Evolutionary conservation across 768 basidiomycete species (phyloP), one percentile per base, ranked within the genome.

Genomic region (Trametes meyenii): DNA sequence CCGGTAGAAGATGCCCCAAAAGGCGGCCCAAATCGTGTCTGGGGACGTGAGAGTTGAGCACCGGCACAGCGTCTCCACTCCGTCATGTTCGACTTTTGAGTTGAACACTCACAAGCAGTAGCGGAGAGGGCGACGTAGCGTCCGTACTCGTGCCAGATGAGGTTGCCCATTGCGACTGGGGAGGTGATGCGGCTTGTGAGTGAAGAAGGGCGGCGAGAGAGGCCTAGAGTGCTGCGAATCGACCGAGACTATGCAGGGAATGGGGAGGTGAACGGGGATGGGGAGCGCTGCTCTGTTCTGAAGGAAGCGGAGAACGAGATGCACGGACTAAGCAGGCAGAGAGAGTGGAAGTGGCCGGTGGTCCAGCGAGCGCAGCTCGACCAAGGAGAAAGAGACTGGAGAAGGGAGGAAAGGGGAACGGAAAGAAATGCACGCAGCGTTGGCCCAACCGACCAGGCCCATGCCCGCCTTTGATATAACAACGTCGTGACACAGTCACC

Each of bases 1-100:
- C 75, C 93, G 90, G 77, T 86, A 94, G 67, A 89, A 78, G 14
- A 95, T 73, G 17, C 86, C 94, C 77, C 84, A 96, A 76, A 90
- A 87, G 35, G 83, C 79, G 14, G 90, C 87, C 92, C 91, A 93
- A 12, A 93, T 77, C 59, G 86, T 83, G 72, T 92, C 92, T 93
- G 63, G 55, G 64, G 44, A 56, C 26, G 55, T 63, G 55, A 68
- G 64, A 54, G 48, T 39, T 54, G 39, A 61, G 55, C 7, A 42
- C 45, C 49, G 61, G 36, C 23, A 33, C 43, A 46, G 35, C 35
- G 44, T 12, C 38, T 40, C 55, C 36, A 33, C 36, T 35, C 53
- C 42, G 55, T 50, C 49, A 58, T 58, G 57, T 43, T 50, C 39
- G 29, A 43, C 40, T 50, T n/a, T 43, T 11, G 40, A 50, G 14